These are phyloP conservation scores for Sideroxylon spinosum DNA, from an alignment of 179 eudicot genomes.

Conservation along the genomic window DNA sequence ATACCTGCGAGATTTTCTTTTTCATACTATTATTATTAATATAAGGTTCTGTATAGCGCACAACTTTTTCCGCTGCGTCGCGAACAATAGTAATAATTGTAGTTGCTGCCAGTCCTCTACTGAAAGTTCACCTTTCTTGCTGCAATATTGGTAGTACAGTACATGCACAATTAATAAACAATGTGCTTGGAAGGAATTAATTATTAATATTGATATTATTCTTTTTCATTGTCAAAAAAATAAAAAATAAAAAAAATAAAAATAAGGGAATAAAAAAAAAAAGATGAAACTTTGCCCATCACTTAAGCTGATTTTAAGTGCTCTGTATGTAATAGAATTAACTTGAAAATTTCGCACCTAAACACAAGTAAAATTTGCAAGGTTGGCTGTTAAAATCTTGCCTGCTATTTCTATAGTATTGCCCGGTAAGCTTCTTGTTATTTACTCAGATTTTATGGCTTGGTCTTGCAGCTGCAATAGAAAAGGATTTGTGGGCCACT, in stretches of 20 bases:
- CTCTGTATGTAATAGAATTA: neutral
- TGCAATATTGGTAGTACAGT: neutral
- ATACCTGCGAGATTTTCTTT: neutral
- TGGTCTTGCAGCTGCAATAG: conserved; percentile 75
- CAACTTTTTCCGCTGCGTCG: neutral
- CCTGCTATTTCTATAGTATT: neutral
- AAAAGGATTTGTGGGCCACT: conserved; percentile 92
- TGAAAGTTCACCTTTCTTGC: neutral
- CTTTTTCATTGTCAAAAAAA: neutral
- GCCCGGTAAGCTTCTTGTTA: neutral
- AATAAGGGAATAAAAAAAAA: neutral
- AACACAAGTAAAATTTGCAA: neutral
- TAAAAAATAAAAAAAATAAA: neutral
- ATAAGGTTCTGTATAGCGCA: neutral
- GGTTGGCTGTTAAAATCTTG: neutral
- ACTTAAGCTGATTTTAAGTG: conserved; percentile 1
- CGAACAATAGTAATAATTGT: too few relatives aligned
- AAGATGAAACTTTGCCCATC: neutral
- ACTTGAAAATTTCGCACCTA: neutral
- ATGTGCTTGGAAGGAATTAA: conserved; percentile 2
- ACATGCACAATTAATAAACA: neutral
- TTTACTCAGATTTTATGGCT: conserved; percentile 20
- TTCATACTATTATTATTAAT: neutral
- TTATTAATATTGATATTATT: neutral
- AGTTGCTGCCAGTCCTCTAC: neutral